A percentile compares a stretch with the other conserved stretches of the same genome.
Conservation (phyloP, 805 yeast species). For the Nakazawaea wickerhamii region DNA sequence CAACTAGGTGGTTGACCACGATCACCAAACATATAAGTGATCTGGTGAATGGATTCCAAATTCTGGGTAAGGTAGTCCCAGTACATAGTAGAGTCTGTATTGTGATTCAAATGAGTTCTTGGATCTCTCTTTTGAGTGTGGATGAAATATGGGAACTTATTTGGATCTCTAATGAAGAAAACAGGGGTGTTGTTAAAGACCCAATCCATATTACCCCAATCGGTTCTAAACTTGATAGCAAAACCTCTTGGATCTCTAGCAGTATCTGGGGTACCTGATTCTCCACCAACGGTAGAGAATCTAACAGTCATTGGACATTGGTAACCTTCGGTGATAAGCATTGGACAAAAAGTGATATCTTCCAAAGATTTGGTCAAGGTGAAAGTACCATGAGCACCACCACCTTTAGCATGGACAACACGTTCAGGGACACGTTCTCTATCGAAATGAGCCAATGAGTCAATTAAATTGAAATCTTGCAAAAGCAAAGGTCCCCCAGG, state of each 20-base stretch:
- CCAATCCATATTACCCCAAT: slow-evolving; percentile 67
- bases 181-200: slow-evolving; percentile 71
- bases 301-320: slow-evolving; percentile 39
- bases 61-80: slow-evolving; percentile 57
- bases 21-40: slow-evolving; percentile 51
- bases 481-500: slow-evolving; percentile 52
- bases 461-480: slow-evolving; percentile 55
- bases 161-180: slow-evolving; percentile 59
- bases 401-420: slow-evolving; percentile 64
- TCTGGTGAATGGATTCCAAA: slow-evolving; percentile 54
- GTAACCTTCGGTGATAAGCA: slow-evolving; percentile 36
- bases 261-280: slow-evolving; percentile 59
- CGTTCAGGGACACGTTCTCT: slow-evolving; percentile 64
- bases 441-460: slow-evolving; percentile 54
- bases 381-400: slow-evolving; percentile 56
- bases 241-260: slow-evolving; percentile 71
- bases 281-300: slow-evolving; percentile 69
- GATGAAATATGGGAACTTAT: slow-evolving; percentile 59
- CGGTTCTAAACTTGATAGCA: slow-evolving; percentile 59
- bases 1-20: slow-evolving; percentile 54
- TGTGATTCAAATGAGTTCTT: slow-evolving; percentile 45
- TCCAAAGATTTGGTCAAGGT: slow-evolving; percentile 53
- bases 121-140: slow-evolving; percentile 72
- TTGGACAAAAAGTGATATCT: slow-evolving; percentile 42
- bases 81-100: slow-evolving; percentile 41